Percentiles rank a stretch among this genome's conserved stretches.
These are phyloP conservation scores for Plenodomus tracheiphilus DNA, from an alignment of 2,329 filamentous ascomycete genomes.

Conservation along the genomic window DNA sequence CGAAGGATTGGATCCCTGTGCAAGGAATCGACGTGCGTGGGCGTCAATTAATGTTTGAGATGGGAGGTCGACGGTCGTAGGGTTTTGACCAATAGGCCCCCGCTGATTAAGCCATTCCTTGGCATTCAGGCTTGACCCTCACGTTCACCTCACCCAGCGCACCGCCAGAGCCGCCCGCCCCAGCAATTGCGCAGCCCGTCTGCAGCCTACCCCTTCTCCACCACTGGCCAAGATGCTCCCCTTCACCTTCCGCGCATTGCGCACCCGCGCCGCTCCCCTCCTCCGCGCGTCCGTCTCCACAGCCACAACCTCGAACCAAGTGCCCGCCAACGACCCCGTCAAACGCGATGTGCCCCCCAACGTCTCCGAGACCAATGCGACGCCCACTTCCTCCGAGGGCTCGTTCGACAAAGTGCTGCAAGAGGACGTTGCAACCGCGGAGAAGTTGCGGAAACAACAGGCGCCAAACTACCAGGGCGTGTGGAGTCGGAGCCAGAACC, in stretches of 20 bases:
- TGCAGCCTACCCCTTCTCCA: constrained; percentile 8
- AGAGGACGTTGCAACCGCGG: constrained; percentile 58
- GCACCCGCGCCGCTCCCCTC: constrained; percentile 29
- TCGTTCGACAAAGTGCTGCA: constrained; percentile 57
- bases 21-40: too few relatives aligned
- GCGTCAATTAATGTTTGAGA: too few relatives aligned
- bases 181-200: constrained; percentile 23
- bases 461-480: constrained; percentile 80
- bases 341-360: constrained; percentile 51
- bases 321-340: constrained; percentile 69
- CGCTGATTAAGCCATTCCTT: constrained; percentile 14
- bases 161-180: constrained; percentile 1
- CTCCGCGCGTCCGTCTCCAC: constrained; percentile 30
- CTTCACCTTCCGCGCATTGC: constrained; percentile 32
- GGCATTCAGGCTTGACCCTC: constrained; percentile 11
- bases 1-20: too few relatives aligned
- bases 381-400: constrained; percentile 55
- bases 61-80: too few relatives aligned
- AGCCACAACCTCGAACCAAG: constrained; percentile 57
- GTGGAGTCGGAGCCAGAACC: constrained; percentile 86
- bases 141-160: constrained; percentile 13
- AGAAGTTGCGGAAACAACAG: constrained; percentile 67
- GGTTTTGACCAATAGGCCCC: constrained; percentile 3
- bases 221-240: constrained; percentile 31
- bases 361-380: constrained; percentile 65